Evolutionary conservation across 2,329 filamentous ascomycete species (phyloP).

Genomic region (Penicillium crustosum): DNA sequence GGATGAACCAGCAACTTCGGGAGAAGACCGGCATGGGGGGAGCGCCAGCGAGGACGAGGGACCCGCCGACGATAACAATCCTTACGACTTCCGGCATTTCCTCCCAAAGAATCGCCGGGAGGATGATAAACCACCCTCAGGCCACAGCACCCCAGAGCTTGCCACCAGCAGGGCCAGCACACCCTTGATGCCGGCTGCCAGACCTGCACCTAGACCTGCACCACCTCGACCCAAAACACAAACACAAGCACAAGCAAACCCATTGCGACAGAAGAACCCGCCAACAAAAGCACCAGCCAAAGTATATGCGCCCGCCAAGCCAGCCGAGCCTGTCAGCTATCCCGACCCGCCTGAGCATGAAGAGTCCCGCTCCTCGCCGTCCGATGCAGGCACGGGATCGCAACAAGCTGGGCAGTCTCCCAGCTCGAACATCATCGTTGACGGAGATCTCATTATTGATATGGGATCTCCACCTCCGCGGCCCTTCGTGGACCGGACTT

Average conservation of each 20-base stretch:
- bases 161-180: conserved; percentile 36
- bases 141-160: conserved; percentile 40
- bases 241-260: conserved; percentile 35
- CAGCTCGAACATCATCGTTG: conserved; percentile 47
- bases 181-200: conserved; percentile 33
- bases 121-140: conserved; percentile 35
- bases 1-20: conserved; percentile 34
- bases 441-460: conserved; percentile 50
- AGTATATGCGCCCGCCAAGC: conserved; percentile 5
- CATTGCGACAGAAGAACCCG: conserved; percentile 33
- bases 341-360: conserved; percentile 29
- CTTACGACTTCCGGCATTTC: conserved; percentile 52
- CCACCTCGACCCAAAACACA: conserved; percentile 30
- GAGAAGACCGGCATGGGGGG: conserved; percentile 34
- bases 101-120: conserved; percentile 43
- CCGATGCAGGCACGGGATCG: conserved; percentile 36
- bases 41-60: conserved; percentile 43
- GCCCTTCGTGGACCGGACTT: conserved; percentile 41
- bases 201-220: conserved; percentile 29
- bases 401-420: conserved; percentile 37
- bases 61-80: conserved; percentile 46
- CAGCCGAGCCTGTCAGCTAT: conserved; percentile 25
- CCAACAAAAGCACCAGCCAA: conserved; percentile 24
- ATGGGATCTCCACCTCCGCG: conserved; percentile 49
- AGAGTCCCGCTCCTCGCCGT: conserved; percentile 30